These are phyloP conservation scores for Coemansia sp. DNA, from an alignment of 192 early-diverging fungal genomes.

Conservation along the genomic window DNA sequence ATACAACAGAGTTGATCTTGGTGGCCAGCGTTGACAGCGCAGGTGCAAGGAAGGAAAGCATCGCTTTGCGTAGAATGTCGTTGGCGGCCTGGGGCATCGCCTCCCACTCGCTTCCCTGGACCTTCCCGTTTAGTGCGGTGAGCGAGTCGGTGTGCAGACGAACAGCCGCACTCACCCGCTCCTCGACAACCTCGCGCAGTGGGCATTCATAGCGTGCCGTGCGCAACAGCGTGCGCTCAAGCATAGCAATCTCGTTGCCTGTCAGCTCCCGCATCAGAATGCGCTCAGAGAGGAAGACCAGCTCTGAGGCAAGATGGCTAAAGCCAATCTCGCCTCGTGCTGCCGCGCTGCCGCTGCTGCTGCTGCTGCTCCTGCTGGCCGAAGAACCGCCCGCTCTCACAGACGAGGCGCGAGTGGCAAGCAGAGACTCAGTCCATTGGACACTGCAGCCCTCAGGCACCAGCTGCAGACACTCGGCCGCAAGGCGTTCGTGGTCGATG, in stretches of 20 bases:
- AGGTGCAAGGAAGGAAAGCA: slow-evolving; percentile 41
- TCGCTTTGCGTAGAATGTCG: slow-evolving; percentile 31
- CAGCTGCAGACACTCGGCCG: slow-evolving; percentile 42
- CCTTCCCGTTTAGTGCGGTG: slow-evolving; percentile 17
- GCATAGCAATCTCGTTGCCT: slow-evolving; percentile 26
- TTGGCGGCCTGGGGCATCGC: slow-evolving; percentile 28
- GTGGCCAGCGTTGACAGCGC: slow-evolving; percentile 23
- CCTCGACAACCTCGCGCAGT: slow-evolving; percentile 50
- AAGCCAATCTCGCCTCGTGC: slow-evolving; percentile 34
- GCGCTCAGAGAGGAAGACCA: slow-evolving; percentile 35
- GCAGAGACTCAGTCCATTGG: slow-evolving; percentile 39
- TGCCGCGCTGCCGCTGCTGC: too few relatives aligned
- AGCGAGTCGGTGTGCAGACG: slow-evolving; percentile 28
- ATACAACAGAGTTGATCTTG: slow-evolving; percentile 31
- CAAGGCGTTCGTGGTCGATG: slow-evolving; percentile 34
- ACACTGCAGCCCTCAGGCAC: slow-evolving; percentile 47
- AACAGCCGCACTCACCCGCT: slow-evolving; percentile 33
- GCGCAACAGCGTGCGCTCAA: slow-evolving; percentile 48
- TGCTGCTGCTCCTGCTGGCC: neutral
- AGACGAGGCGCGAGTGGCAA: slow-evolving; percentile 10
- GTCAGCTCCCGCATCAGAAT: slow-evolving; percentile 19
- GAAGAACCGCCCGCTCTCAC: slow-evolving; percentile 9
- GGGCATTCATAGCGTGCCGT: slow-evolving; percentile 48
- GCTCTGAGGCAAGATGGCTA: slow-evolving; percentile 34
- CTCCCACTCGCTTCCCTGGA: slow-evolving; percentile 33